phyloP scores from a whole-genome alignment of 768 basidiomycete species.

The Pleurotus tuber-regium region DNA sequence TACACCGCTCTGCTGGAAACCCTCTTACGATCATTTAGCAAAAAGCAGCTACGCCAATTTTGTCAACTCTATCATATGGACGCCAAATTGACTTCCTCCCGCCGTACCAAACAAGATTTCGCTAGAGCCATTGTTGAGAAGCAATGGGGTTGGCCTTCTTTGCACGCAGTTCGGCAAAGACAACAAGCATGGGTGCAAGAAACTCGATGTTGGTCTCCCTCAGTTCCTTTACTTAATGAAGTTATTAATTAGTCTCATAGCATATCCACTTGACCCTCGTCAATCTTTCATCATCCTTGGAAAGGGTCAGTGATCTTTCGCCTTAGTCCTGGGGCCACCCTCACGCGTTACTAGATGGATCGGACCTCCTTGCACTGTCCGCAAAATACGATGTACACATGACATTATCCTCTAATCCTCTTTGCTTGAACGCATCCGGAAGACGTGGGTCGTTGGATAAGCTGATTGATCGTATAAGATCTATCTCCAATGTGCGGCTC shows the following conservation, averaged over 20 bases:
- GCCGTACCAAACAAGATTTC: constrained; percentile 26
- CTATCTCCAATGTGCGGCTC: constrained; percentile 46
- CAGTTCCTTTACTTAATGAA: neutral
- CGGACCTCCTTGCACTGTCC: constrained; percentile 58
- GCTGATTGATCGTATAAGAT: constrained; percentile 42
- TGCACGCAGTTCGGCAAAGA: constrained; percentile 41
- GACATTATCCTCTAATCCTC: constrained; percentile 52
- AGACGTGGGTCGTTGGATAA: constrained; percentile 47
- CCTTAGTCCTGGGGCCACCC: neutral
- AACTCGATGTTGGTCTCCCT: constrained; percentile 4
- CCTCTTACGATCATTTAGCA: constrained; percentile 62
- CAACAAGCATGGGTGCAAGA: constrained; percentile 10
- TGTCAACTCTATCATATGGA: constrained; percentile 45
- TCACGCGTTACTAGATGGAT: constrained; percentile 50
- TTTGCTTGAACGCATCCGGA: constrained; percentile 60
- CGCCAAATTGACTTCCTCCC: constrained; percentile 11
- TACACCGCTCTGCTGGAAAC: constrained; percentile 53
- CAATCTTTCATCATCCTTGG: constrained; percentile 73
- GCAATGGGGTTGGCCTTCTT: constrained; percentile 68
- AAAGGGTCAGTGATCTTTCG: constrained; percentile 44
- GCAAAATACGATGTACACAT: constrained; percentile 59
- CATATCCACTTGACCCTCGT: constrained; percentile 50
- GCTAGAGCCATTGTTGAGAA: constrained; percentile 58
- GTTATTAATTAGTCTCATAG: constrained; percentile 30
- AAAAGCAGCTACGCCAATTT: constrained; percentile 57